Evolutionary conservation across 768 basidiomycete species (phyloP).

Genomic region (Dentipellis fragilis): DNA sequence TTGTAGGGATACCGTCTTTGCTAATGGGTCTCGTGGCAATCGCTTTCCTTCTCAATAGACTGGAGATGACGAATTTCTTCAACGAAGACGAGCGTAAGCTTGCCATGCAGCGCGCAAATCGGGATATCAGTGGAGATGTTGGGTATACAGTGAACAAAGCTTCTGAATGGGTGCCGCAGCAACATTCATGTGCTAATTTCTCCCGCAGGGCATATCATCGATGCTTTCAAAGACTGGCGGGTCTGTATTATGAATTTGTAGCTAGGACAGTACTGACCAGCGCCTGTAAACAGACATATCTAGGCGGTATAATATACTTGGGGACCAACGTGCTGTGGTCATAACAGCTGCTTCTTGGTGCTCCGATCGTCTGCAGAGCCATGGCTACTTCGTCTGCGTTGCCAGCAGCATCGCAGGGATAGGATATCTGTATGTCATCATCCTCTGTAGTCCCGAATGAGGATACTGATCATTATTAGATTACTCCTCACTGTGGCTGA

Average conservation of each 20-base stretch:
- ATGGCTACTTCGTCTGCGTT: slow-evolving; percentile 39
- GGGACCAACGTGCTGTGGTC: slow-evolving; percentile 63
- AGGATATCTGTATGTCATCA: slow-evolving; percentile 48
- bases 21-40: slow-evolving; percentile 48
- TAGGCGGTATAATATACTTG: slow-evolving; percentile 67
- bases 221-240: slow-evolving; percentile 68
- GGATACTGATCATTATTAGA: slow-evolving; percentile 20
- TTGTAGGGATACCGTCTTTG: slow-evolving; percentile 52
- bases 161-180: slow-evolving; percentile 13
- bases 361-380: slow-evolving; percentile 58
- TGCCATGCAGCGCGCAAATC: slow-evolving; percentile 57
- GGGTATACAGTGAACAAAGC: slow-evolving; percentile 59
- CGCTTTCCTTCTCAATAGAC: slow-evolving; percentile 55
- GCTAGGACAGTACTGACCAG: too few species aligned
- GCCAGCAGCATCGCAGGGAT: slow-evolving; percentile 38
- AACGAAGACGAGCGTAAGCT: slow-evolving; percentile 42
- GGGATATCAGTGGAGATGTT: slow-evolving; percentile 54
- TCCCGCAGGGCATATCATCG: slow-evolving; percentile 42
- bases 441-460: neutral
- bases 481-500: slow-evolving; percentile 43
- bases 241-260: slow-evolving; percentile 22
- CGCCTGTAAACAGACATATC: slow-evolving; percentile 34
- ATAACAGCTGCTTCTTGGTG: slow-evolving; percentile 45
- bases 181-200: neutral
- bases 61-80: slow-evolving; percentile 57